Evolutionary conservation across 768 basidiomycete genomes (phyloP).

Genomic region (Lactarius sanguifluus): DNA sequence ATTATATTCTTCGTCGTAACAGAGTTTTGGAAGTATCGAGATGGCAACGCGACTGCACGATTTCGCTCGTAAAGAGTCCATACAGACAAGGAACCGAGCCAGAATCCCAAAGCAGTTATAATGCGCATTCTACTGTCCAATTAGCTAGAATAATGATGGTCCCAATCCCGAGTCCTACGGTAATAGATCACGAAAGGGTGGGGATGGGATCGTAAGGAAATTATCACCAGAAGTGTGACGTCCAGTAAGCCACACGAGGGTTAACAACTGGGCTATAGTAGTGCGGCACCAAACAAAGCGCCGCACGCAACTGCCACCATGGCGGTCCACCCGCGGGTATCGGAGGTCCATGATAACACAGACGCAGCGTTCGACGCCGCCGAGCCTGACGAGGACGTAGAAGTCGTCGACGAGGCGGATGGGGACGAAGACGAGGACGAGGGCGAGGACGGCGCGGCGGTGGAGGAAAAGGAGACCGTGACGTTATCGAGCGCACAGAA

Average conservation of each 20-base stretch:
- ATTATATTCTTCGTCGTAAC: not conserved
- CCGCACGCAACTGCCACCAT: slow-evolving; percentile 13
- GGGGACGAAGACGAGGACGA: not conserved
- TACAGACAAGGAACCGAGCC: not conserved
- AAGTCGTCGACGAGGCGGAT: not conserved
- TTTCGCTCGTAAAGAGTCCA: slow-evolving; percentile 10
- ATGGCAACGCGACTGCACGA: not conserved
- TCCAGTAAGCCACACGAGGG: not conserved
- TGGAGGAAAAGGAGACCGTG: slow-evolving; percentile 41
- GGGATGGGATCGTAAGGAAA: not conserved
- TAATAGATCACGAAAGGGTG: not conserved
- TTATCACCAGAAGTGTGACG: not conserved
- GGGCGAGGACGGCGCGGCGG: slow-evolving; percentile 30
- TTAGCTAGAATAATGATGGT: not conserved
- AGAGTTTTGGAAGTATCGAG: not conserved
- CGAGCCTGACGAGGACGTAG: not conserved
- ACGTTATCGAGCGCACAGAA: slow-evolving; percentile 47
- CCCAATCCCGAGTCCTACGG: not conserved
- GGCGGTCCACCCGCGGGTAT: slow-evolving; percentile 10
- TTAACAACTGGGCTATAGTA: slow-evolving; percentile 1
- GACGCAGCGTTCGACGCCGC: slow-evolving; percentile 1
- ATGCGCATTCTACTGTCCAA: slow-evolving; percentile 7
- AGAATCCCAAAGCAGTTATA: not conserved
- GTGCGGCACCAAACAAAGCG: slow-evolving; percentile 16
- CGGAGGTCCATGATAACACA: not conserved